Base-by-base conservation (phyloP, 805 yeast genomes). In the Candida pseudofarinosa region DNA sequence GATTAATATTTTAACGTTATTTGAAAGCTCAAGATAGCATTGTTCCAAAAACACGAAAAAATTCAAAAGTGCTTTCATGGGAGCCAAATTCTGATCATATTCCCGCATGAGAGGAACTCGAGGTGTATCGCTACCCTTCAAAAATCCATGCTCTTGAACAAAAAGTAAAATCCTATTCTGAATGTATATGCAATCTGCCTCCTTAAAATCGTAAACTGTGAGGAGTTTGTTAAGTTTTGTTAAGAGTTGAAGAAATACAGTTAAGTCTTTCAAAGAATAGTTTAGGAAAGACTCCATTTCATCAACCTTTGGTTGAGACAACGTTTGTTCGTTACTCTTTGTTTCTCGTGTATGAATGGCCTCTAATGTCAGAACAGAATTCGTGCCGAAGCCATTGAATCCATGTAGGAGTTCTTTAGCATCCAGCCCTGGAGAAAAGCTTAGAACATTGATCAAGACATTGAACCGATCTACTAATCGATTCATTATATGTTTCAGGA, bases 271-370 rank as follows among this genome's bases (percentile, higher is more conserved):
- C 17, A 59, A 42, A 0, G 83, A 71, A 45, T 65, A 79, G 31
- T 65, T 66, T 23, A 79, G 48, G 48, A 80, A 80, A 28, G 67
- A 66, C 38, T 69, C 74, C 41, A 76, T 73, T 39, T 69, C 81
- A 12, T 50, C 51, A 4, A 68, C 54, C 37, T 64, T 57, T 12
- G 39, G 39, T 4, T 39, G 41, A 1, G 58, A 47, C 37, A 60
- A 41, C 13, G 13, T 32, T 8, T 32, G 15, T n/a, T 15, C 34
- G 13, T 26, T 26, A 13, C 17, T 7, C 13, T 32, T 32, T 13
- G 7, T n/a, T n/a, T 32, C 34, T n/a, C 13, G 34, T 13, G 51
- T 48, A 18, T 65, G 57, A 23, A 65, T 58, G 35, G 61, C 52
- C 7, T 67, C 71, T 16, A 69, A 52, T 12, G 62, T 62, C 63